Percentiles rank a stretch among this genome's conserved stretches.
These are phyloP conservation scores for Physaria fendleri DNA, from an alignment of 345 rosid genomes.

Conservation along the genomic window DNA sequence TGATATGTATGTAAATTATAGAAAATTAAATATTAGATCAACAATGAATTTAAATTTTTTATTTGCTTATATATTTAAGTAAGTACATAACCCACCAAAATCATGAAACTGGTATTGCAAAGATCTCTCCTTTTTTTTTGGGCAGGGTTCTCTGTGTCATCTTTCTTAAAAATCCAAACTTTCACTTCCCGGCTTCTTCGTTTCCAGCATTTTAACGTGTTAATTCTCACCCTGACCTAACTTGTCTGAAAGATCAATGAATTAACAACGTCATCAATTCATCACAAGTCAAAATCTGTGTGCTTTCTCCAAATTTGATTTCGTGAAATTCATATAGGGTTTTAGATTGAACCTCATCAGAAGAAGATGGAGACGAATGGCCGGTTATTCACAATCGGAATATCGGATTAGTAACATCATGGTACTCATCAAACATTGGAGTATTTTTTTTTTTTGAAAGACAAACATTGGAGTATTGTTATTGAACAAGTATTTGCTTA, in stretches of 20 bases:
- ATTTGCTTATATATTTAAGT: not conserved
- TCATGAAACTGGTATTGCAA: constrained; percentile 17
- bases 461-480: constrained; percentile 93
- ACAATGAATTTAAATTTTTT: too few relatives aligned
- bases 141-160: too few relatives aligned
- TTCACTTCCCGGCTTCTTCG: constrained; percentile 1
- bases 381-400: constrained; percentile 71
- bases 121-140: constrained; percentile 31
- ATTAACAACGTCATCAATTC: not conserved
- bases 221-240: constrained; percentile 25
- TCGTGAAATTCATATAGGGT: not conserved
- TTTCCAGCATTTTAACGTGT: constrained; percentile 9
- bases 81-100: constrained; percentile 14
- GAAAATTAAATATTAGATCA: too few relatives aligned
- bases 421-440: constrained; percentile 98
- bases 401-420: constrained; percentile 74
- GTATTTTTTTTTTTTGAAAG: constrained; percentile 78
- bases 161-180: not conserved
- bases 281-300: not conserved
- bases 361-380: constrained; percentile 47
- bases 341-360: constrained; percentile 1
- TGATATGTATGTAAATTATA: too few relatives aligned
- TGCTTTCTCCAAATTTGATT: constrained; percentile 11
- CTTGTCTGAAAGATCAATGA: not conserved
- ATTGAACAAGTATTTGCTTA: constrained; percentile 84